Base-by-base conservation (phyloP, 2,329 filamentous ascomycete species). In the Cyphellophora europaea region DNA sequence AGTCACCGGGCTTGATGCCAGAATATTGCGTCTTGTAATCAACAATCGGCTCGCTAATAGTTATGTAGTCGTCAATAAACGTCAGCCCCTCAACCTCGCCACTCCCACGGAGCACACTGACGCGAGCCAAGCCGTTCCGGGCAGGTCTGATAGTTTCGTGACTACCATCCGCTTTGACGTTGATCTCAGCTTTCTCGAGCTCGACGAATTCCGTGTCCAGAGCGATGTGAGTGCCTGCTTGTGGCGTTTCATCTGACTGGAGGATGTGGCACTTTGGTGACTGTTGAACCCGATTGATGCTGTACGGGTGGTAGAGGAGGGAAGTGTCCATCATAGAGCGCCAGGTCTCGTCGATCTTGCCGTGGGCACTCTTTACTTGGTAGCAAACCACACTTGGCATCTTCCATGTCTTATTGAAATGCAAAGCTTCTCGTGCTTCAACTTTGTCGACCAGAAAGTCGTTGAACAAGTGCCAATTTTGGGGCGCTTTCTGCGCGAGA, bases 21-120 rank as follows among this genome's bases (percentile, higher is more conserved):
- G 89, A 96, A 64, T 86, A 96, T 29, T 82, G 80, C 0, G 93
- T 98, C 23, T 98, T 69, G 54, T 96, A 95, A 62, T 98, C 91
- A 39, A 96, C 84, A 15, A 98, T 85, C 13, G 46, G 36, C 54
- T 96, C 91, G 41, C 79, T 79, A 50, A 93, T 89, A 19, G 79
- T 78, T 43, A 98, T 94, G 57, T 98, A 98, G 60, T 98, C 91
- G 53, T 98, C 91, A 44, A 98, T 93, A 53, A 96, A 96, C 0
- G 91, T 85, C 1, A 80, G 58, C 1, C 87, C 87, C 55, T 93
- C 85, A 25, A 81, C 65, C 44, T 79, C 71, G 13, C 87, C 89
- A 1, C 58, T 63, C 6, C 88, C 88, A 15, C 93, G 77, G 10
- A 96, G 72, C 1, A 95, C 86, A 0, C 88, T 96, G 2, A 93